Percentiles rank a stretch among this genome's conserved stretches.
Conservation (phyloP, 352 stramenopile species). For the Phytophthora hibernalis region DNA sequence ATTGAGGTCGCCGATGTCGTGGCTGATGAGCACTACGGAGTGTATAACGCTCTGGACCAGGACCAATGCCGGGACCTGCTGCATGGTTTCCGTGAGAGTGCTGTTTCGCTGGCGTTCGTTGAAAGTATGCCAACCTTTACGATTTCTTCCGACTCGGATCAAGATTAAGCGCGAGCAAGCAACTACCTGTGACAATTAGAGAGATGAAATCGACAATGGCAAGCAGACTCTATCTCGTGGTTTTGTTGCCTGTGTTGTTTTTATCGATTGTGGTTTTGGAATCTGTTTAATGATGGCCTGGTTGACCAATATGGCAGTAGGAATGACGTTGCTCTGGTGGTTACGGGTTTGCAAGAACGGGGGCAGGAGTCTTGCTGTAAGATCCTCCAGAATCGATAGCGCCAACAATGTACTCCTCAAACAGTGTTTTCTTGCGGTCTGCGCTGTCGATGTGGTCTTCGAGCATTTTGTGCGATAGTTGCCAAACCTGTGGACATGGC, state of each 20-base stretch:
- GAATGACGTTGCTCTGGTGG: neutral
- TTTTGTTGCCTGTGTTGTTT: slow-evolving; percentile 7
- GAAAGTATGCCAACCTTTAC: slow-evolving; percentile 38
- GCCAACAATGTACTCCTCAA: slow-evolving; percentile 54
- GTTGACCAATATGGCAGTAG: neutral
- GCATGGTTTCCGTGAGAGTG: slow-evolving; percentile 71
- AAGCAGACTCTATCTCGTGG: slow-evolving; percentile 29
- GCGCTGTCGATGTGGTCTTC: slow-evolving; percentile 26
- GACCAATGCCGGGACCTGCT: slow-evolving; percentile 77
- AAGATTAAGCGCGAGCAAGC: slow-evolving; percentile 33
- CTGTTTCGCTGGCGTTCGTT: slow-evolving; percentile 65
- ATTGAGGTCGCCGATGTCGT: slow-evolving; percentile 82
- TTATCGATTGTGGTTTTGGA: slow-evolving; percentile 3
- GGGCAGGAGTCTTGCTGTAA: slow-evolving; percentile 42
- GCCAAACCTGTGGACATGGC: slow-evolving; percentile 40
- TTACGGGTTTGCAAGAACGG: slow-evolving; percentile 9
- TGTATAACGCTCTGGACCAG: slow-evolving; percentile 64
- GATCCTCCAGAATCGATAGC: slow-evolving; percentile 57
- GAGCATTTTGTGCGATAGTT: slow-evolving; percentile 53
- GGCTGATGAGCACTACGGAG: slow-evolving; percentile 77
- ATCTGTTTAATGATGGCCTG: neutral
- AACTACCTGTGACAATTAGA: slow-evolving; percentile 40
- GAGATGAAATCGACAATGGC: slow-evolving; percentile 22
- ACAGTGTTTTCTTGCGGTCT: slow-evolving; percentile 34
- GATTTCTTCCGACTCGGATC: slow-evolving; percentile 25